Percentiles rank a stretch among this genome's conserved stretches.
Conservation (phyloP, 2,329 filamentous ascomycete genomes). For the Pseudopithomyces maydicus region DNA sequence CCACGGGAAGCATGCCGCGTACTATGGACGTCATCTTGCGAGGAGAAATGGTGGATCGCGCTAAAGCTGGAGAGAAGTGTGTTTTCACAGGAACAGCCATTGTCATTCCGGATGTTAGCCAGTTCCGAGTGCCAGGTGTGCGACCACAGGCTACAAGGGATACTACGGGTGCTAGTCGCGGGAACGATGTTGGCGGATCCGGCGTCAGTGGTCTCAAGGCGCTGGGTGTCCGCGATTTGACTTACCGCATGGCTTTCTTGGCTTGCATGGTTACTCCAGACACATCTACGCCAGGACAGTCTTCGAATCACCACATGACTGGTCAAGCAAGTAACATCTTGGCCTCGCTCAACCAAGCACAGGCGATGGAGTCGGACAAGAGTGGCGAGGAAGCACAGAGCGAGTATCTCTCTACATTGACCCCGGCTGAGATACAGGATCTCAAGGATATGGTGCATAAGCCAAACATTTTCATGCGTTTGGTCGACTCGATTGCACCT, state of each 20-base stretch:
- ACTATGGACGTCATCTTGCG: conserved; percentile 97
- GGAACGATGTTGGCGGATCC: conserved; percentile 78
- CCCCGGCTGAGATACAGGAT: conserved; percentile 85
- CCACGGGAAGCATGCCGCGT: conserved; percentile 96
- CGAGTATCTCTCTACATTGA: conserved; percentile 84
- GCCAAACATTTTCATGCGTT: conserved; percentile 89
- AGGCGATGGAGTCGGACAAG: conserved; percentile 66
- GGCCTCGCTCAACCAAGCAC: conserved; percentile 77
- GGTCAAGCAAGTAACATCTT: conserved; percentile 84
- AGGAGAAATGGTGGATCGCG: conserved; percentile 95
- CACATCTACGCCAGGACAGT: conserved; percentile 76
- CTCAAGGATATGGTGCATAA: conserved; percentile 92
- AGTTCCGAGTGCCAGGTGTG: conserved; percentile 86
- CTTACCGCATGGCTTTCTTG: conserved; percentile 94
- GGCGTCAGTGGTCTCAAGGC: conserved; percentile 90
- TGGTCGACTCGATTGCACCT: conserved; percentile 92
- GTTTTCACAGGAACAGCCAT: conserved; percentile 97
- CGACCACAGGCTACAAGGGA: conserved; percentile 84
- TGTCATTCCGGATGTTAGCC: conserved; percentile 95
- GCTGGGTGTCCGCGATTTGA: conserved; percentile 91
- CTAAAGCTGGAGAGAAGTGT: conserved; percentile 97
- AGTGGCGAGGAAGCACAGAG: conserved; percentile 86
- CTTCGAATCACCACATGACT: conserved; percentile 68
- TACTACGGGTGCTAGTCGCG: conserved; percentile 72
- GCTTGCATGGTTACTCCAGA: conserved; percentile 96